Base-by-base conservation (phyloP, 1,139 yeast species). In the Magnusiomyces paraingens region DNA sequence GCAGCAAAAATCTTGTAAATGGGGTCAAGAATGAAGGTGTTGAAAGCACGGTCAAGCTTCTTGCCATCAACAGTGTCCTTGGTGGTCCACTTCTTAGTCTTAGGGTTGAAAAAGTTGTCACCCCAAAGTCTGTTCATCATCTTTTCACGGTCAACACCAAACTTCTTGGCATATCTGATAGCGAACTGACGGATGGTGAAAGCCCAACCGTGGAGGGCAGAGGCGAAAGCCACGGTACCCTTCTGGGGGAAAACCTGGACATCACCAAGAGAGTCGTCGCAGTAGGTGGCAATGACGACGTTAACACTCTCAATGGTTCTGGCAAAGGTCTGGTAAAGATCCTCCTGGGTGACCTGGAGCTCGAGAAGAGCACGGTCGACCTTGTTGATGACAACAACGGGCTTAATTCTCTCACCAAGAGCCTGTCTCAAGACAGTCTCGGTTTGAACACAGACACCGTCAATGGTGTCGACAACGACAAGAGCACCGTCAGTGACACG, bases 161-260 rank as follows among this genome's bases (percentile, higher is more conserved):
- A 93, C 82, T 93, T 93, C 90, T 91, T 90, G 76, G 96, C 84
- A 85, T 93, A 93, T 82, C 96, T 89, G 79, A 81, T 78, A 72
- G 99, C 99, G 70, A 93, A 93, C 83, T 93, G 99, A 80, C 99
- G 90, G 74, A 93, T 86, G 71, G 99, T 93, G 93, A 93, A 93
- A 75, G 97, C 98, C 99, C 99, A 93, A 79, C 99, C 99, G 85
- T 93, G 99, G 74, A 93, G 83, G 86, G 98, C 99, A 77, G 99
- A 93, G 81, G 96, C 98, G 79, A 93, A 93, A 66, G 99, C 99
- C 74, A 93, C 97, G 77, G 98, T 93, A 81, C 99, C 99, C 76
- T 79, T 79, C 76, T 93, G 95, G 78, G 99, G 99, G 95, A 85
- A 91, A 67, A 93, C 99, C 83, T 91, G 98, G 71, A 82, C 85